Percentiles rank a stretch among this genome's conserved stretches.
phyloP scores from a whole-genome alignment of 2,329 filamentous ascomycete species.

The Colletotrichum trifolii region DNA sequence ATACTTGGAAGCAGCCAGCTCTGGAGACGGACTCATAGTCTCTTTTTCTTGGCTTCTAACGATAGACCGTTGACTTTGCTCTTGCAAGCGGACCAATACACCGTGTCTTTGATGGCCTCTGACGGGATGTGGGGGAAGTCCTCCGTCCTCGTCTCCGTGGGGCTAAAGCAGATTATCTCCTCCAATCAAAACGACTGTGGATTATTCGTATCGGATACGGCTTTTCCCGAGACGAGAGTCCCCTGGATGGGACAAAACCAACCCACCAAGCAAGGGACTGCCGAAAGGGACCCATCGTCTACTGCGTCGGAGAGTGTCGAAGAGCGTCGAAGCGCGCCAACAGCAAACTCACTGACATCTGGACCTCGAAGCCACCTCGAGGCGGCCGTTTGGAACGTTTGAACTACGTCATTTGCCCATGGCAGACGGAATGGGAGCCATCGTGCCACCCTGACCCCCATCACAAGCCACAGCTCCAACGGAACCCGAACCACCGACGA shows the following conservation, averaged over 20 bases:
- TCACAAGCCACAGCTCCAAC: conserved; percentile 7
- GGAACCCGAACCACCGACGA: not conserved
- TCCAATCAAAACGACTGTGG: conserved; percentile 1
- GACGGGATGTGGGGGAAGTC: not conserved
- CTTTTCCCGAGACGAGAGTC: not conserved
- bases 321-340: not conserved
- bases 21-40: too few species aligned
- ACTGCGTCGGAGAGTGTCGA: not conserved
- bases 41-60: too few species aligned
- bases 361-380: not conserved
- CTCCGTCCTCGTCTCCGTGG: not conserved
- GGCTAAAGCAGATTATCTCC: not conserved
- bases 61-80: too few species aligned
- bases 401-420: conserved; percentile 4
- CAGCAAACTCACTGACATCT: conserved; percentile 4
- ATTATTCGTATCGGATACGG: conserved; percentile 14
- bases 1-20: too few species aligned
- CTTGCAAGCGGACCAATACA: too few species aligned
- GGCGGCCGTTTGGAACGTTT: not conserved
- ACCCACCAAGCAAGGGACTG: not conserved
- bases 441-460: not conserved
- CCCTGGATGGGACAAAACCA: not conserved
- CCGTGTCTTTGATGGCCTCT: too few species aligned
- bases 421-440: conserved; percentile 7
- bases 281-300: not conserved